These are phyloP conservation scores for Plasmopara viticola DNA, from an alignment of 352 stramenopile genomes.

Conservation along the genomic window DNA sequence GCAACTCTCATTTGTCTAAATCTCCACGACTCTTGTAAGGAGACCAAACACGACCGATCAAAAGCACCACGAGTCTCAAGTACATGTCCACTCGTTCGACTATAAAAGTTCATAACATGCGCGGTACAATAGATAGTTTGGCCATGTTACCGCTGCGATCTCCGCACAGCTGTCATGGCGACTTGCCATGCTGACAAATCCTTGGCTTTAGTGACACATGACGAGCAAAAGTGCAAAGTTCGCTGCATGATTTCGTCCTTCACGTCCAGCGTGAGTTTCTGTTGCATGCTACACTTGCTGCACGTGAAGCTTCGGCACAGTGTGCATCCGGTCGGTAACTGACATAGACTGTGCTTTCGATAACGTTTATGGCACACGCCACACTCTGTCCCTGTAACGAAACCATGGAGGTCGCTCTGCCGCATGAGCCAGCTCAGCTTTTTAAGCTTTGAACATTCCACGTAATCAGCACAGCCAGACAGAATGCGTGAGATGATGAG, in stretches of 20 bases:
- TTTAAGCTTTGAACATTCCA: conserved; percentile 50
- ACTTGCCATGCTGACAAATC: conserved; percentile 36
- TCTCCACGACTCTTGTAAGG: neutral
- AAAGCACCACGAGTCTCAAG: neutral
- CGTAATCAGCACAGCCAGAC: conserved; percentile 13
- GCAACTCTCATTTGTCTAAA: neutral
- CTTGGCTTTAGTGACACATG: conserved; percentile 40
- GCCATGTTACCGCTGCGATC: conserved; percentile 3
- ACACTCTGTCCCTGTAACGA: conserved; percentile 13
- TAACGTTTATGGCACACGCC: conserved; percentile 25
- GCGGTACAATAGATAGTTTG: neutral
- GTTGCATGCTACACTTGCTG: conserved; percentile 41
- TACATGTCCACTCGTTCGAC: neutral
- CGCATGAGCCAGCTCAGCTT: conserved; percentile 53
- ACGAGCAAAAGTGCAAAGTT: conserved; percentile 43
- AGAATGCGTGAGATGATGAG: conserved; percentile 29
- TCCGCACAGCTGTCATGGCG: conserved; percentile 19
- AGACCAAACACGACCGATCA: neutral
- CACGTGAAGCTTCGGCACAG: conserved; percentile 29
- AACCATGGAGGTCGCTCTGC: conserved; percentile 10
- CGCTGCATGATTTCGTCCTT: conserved; percentile 35
- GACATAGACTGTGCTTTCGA: conserved; percentile 22
- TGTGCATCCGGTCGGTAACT: conserved; percentile 19
- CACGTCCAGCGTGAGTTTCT: conserved; percentile 34
- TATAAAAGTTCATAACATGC: neutral